These are phyloP conservation scores for Claviceps spartinae DNA, from an alignment of 2,329 filamentous ascomycete species.

Conservation along the genomic window DNA sequence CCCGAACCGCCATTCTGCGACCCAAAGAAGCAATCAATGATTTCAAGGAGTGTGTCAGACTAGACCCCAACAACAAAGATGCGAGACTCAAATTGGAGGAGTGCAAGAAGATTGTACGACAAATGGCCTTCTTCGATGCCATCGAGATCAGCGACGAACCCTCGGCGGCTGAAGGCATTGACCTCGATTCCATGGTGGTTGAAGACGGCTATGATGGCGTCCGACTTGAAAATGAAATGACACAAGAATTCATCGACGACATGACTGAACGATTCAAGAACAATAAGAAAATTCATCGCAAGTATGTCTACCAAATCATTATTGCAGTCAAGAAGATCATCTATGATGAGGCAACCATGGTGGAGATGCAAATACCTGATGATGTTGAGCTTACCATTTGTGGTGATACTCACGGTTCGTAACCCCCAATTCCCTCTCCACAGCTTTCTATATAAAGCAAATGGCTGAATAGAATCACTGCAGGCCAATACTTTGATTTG, in stretches of 20 bases:
- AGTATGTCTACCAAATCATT: constrained; percentile 96
- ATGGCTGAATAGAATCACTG: neutral
- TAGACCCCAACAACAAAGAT: constrained; percentile 79
- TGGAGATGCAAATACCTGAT: constrained; percentile 71
- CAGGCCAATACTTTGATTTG: constrained; percentile 93
- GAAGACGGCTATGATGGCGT: constrained; percentile 79
- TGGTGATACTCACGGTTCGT: constrained; percentile 84
- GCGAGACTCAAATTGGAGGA: constrained; percentile 83
- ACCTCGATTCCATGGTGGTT: constrained; percentile 72
- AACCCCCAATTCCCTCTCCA: neutral
- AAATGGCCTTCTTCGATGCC: constrained; percentile 83
- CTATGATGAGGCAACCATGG: constrained; percentile 91
- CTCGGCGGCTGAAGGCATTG: constrained; percentile 80
- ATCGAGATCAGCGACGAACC: constrained; percentile 90
- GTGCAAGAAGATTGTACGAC: constrained; percentile 88
- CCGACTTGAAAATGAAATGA: constrained; percentile 69
- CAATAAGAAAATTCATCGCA: constrained; percentile 87
- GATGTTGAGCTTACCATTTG: constrained; percentile 81
- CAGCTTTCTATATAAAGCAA: neutral
- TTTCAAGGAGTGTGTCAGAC: constrained; percentile 80
- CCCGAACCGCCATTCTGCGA: constrained; percentile 79
- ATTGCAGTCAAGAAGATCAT: constrained; percentile 80
- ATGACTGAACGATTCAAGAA: constrained; percentile 94
- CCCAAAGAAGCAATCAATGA: constrained; percentile 82
- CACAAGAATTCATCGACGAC: constrained; percentile 90